A percentile compares a stretch with the other conserved stretches of the same genome.
These are phyloP conservation scores for Cryptococcus depauperatus DNA, from an alignment of 1,284 basidiomycete species.

Conservation along the genomic window DNA sequence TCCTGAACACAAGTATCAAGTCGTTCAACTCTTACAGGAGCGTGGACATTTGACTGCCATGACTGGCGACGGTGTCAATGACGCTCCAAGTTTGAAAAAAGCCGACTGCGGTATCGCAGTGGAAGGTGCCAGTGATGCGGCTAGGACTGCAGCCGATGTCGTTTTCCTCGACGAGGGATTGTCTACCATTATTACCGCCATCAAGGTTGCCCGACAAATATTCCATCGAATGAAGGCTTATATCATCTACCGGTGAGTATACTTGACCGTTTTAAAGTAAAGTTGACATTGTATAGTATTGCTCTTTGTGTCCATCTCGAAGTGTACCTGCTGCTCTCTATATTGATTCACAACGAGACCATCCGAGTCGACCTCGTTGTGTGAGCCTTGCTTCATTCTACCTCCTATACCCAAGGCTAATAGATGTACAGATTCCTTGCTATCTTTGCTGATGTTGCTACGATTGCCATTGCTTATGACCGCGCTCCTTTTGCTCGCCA, in stretches of 20 bases:
- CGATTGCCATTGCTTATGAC: conserved; percentile 51
- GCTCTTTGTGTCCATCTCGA: conserved; percentile 54
- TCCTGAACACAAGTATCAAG: conserved; percentile 53
- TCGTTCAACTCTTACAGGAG: conserved; percentile 52
- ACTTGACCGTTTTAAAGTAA: not conserved
- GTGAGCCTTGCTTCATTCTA: conserved; percentile 2
- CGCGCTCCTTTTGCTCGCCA: conserved; percentile 47
- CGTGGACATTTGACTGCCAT: conserved; percentile 53
- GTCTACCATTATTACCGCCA: conserved; percentile 51
- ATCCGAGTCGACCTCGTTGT: conserved; percentile 54
- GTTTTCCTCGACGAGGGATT: conserved; percentile 51
- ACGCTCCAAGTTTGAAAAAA: conserved; percentile 51
- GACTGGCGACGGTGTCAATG: conserved; percentile 54
- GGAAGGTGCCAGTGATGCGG: conserved; percentile 57
- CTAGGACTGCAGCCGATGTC: conserved; percentile 54
- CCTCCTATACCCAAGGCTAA: conserved; percentile 7
- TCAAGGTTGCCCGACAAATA: conserved; percentile 54
- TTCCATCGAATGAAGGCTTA: conserved; percentile 55
- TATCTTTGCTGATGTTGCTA: conserved; percentile 51
- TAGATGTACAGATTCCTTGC: no score
- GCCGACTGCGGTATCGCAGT: conserved; percentile 60
- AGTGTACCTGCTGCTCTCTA: conserved; percentile 51
- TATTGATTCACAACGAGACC: conserved; percentile 52
- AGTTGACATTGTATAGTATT: conserved; percentile 34
- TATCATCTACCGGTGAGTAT: conserved; percentile 45